Evolutionary conservation across 176 grass and related monocot species (phyloP).

Genomic region (Paspalum notatum): DNA sequence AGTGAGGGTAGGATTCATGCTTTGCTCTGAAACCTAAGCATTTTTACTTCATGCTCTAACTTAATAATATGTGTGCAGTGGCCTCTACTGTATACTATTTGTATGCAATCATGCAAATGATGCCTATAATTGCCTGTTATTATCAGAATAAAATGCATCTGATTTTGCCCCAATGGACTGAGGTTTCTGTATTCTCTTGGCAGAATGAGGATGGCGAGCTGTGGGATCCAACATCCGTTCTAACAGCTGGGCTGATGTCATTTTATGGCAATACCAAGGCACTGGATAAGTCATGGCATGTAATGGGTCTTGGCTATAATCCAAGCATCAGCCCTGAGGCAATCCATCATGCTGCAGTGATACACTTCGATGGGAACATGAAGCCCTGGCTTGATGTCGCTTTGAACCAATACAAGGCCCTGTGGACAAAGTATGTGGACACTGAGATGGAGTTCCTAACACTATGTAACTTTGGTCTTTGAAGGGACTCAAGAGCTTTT

Average conservation of each 20-base stretch:
- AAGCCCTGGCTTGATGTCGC: slow-evolving; percentile 86
- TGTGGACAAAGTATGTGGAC: slow-evolving; percentile 89
- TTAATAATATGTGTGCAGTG: slow-evolving; percentile 10
- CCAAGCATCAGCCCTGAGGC: slow-evolving; percentile 54
- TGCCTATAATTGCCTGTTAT: neutral
- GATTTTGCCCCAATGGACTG: neutral
- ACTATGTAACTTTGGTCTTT: slow-evolving; percentile 83
- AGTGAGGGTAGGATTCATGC: slow-evolving; percentile 1
- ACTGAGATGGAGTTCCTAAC: slow-evolving; percentile 85
- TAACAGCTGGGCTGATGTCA: slow-evolving; percentile 67
- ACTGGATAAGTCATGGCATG: slow-evolving; percentile 72
- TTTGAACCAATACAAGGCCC: slow-evolving; percentile 75
- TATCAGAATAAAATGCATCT: slow-evolving; percentile 1
- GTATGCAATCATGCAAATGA: neutral
- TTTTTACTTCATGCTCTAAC: slow-evolving; percentile 5
- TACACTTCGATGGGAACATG: slow-evolving; percentile 82
- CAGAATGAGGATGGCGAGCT: slow-evolving; percentile 65
- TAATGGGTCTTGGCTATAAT: slow-evolving; percentile 73
- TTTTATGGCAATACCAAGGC: slow-evolving; percentile 66
- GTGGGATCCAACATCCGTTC: slow-evolving; percentile 58
- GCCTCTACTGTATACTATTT: slow-evolving; percentile 6
- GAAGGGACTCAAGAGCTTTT: slow-evolving; percentile 27
- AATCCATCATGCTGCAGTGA: slow-evolving; percentile 48
- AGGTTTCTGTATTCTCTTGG: slow-evolving; percentile 35
- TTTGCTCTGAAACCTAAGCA: slow-evolving; percentile 8